Base-by-base conservation (phyloP, 2,329 filamentous ascomycete species). In the Fusarium pseudocircinatum region DNA sequence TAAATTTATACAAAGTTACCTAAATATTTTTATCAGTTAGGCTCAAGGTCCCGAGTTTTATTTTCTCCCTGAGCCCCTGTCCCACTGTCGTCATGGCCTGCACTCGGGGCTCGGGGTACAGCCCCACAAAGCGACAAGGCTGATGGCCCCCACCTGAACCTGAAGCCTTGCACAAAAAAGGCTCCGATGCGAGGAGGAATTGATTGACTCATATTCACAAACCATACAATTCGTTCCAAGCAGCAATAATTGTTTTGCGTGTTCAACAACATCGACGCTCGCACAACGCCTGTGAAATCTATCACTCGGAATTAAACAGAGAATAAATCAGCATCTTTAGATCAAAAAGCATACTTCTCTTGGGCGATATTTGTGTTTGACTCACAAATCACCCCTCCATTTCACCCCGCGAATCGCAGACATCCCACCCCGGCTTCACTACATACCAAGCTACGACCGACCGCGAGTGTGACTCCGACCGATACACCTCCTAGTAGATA, bases 121-220 rank as follows among this genome's bases (percentile, higher is more conserved):
- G 43, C 43, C 62, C 67, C 72, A 70, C 65, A 52, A 43, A 72
- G 50, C 15, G 36, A 61, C 70, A 62, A 78, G 74, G 76, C 70
- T 77, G 73, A 66, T 37, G 63, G 59, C 40, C 70, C 74, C 76
- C 72, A 75, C 64, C 61, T 26, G 62, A 67, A 74, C 64, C 59
- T 28, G 62, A 70, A 78, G 76, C 76, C 76, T 78, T 69, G 76
- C 73, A 68, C 65, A 77, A 77, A 78, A 78, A 78, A 78, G 68
- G 67, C 63, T 72, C 70, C 69, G 66, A 67, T 65, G 53, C 49
- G 63, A 65, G 66, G 65, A 70, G 66, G 63, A 70, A 67, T 62
- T 61, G 74, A 63, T 75, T 78, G 76, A 78, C 73, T 78, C 76
- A 78, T 44, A 56, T 73, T 71, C 65, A 69, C 53, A 69, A 69